Base-by-base conservation (phyloP, 2,329 filamentous ascomycete species). In the Gaeumannomyces sp. region DNA sequence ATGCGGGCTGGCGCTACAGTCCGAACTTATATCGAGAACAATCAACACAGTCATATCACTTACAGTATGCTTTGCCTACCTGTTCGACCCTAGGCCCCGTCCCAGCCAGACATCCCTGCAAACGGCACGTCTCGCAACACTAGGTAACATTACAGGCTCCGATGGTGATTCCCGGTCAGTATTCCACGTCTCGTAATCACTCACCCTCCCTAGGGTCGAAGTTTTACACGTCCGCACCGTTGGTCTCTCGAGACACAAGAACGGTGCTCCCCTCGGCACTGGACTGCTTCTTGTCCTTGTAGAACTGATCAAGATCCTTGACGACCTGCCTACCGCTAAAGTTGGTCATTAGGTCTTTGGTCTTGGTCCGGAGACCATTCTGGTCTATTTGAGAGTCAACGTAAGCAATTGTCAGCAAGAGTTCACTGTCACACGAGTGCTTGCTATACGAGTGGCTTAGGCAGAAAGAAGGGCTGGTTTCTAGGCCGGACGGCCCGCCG, bases 231-330 rank as follows among this genome's bases (percentile, higher is more conserved):
- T 59, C 28, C 13, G 56, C 61, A 19, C 57, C 57, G 25, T 27
- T 59, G 3, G 57, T 14, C 57, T 59, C 59, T 5, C n/a, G 22
- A 31, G 57, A n/a, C 11, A 65, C 64, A 27, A 62, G 60, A n/a
- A 61, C 61, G 28, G 50, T 64, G 31, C 62, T 66, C 10, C 53
- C 62, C 33, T 66, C 65, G 8, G 58, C 65, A 14, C 27, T 50
- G 6, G 57, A 27, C 19, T 19, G 31, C 31, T 33, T 66, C 59
- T 64, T 61, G 31, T 64, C 65, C 2, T 59, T 38, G 38, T 66
- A 65, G 57, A 63, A 65, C 22, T 31, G 53, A n/a, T 65, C 64
- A 13, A 65, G 61, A 33, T 65, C 64, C 60, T 65, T 38, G 35
- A 65, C 57, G 28, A 65, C 64, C 60, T 65, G 64, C 25, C 64